Percentiles rank a stretch among this genome's conserved stretches.
These are phyloP conservation scores for Komagataella phaffii DNA, from an alignment of 805 yeast genomes.

Conservation along the genomic window DNA sequence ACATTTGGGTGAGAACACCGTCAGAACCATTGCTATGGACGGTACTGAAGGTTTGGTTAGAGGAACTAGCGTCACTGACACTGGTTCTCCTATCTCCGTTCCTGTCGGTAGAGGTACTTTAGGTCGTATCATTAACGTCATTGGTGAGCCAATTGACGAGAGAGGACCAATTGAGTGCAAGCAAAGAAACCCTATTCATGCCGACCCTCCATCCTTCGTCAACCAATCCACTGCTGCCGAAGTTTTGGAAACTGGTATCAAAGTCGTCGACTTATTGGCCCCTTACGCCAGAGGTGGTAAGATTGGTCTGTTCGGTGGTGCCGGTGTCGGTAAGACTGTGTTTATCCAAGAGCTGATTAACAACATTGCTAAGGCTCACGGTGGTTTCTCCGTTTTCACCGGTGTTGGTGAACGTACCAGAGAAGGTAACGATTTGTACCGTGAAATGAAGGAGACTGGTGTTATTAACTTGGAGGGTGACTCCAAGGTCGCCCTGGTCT, in stretches of 20 bases:
- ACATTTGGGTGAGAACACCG: constrained; percentile 99
- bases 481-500: constrained; percentile 97
- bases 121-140: constrained; percentile 96
- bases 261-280: constrained; percentile 97
- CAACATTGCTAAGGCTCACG: constrained; percentile 99
- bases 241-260: constrained; percentile 98
- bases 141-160: constrained; percentile 99
- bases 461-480: constrained; percentile 99
- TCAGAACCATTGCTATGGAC: constrained; percentile 99
- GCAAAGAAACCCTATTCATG: constrained; percentile 95
- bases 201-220: constrained; percentile 92
- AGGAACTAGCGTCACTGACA: constrained; percentile 84
- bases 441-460: constrained; percentile 99
- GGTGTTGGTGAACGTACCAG: constrained; percentile 99
- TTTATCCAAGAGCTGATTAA: constrained; percentile 98
- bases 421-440: constrained; percentile 99
- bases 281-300: constrained; percentile 99
- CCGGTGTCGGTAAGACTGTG: constrained; percentile 99
- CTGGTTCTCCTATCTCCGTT: constrained; percentile 97
- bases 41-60: constrained; percentile 99
- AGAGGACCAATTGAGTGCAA: constrained; percentile 95
- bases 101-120: constrained; percentile 99
- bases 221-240: constrained; percentile 98
- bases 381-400: constrained; percentile 99
- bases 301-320: constrained; percentile 99